These are phyloP conservation scores for Poronia punctata DNA, from an alignment of 495 filamentous ascomycete genomes.

Conservation along the genomic window DNA sequence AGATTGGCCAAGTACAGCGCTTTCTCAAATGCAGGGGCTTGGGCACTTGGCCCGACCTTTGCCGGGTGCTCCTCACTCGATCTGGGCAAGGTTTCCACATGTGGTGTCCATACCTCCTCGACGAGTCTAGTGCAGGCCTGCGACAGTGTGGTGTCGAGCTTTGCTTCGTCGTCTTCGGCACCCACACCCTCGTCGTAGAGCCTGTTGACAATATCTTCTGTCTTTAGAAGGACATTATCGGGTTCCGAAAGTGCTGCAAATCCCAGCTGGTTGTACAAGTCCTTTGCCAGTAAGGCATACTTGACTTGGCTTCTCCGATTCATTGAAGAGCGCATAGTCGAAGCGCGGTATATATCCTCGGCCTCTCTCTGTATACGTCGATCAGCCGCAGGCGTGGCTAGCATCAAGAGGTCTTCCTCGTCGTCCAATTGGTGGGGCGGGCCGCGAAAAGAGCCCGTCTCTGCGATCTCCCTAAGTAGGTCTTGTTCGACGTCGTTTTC, in stretches of 20 bases:
- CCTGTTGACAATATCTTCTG: constrained; percentile 43
- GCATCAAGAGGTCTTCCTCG: constrained; percentile 37
- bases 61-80: constrained; percentile 45
- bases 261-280: constrained; percentile 39
- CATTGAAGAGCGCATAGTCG: constrained; percentile 30
- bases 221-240: constrained; percentile 49
- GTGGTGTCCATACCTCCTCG: constrained; percentile 48
- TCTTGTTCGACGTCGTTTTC: constrained; percentile 22
- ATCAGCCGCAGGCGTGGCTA: constrained; percentile 40
- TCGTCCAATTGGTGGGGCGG: constrained; percentile 16
- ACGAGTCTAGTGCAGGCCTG: constrained; percentile 49
- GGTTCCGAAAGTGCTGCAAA: constrained; percentile 40
- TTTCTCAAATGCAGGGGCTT: constrained; percentile 55
- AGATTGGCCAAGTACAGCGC: constrained; percentile 66
- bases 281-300: constrained; percentile 45
- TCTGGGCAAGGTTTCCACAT: constrained; percentile 38
- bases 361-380: constrained; percentile 38
- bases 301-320: constrained; percentile 30
- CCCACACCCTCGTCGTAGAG: constrained; percentile 53
- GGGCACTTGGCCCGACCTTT: constrained; percentile 57
- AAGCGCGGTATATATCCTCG: constrained; percentile 38
- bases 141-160: constrained; percentile 48
- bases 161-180: constrained; percentile 44
- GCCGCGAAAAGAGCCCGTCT: constrained; percentile 10
- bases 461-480: constrained; percentile 20